Evolutionary conservation across 2,329 filamentous ascomycete genomes (phyloP).

Genomic region (Aspergillus felis): DNA sequence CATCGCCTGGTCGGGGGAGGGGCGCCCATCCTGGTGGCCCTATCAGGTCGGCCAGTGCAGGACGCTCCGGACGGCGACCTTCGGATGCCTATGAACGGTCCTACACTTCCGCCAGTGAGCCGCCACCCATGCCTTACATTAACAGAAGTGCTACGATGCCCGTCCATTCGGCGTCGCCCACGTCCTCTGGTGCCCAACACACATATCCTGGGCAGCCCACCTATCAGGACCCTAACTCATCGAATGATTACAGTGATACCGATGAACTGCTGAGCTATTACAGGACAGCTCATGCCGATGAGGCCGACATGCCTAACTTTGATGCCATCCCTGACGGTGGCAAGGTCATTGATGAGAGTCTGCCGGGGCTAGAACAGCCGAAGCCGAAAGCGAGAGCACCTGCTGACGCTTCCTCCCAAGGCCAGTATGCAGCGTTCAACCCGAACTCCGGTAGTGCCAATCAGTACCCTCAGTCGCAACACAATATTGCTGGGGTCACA

Average conservation of each 20-base stretch:
- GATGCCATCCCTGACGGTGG: slow-evolving; percentile 48
- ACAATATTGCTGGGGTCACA: slow-evolving; percentile 36
- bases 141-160: slow-evolving; percentile 39
- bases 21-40: slow-evolving; percentile 21
- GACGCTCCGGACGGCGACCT: slow-evolving; percentile 14
- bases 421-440: slow-evolving; percentile 36
- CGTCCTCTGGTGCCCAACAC: slow-evolving; percentile 16
- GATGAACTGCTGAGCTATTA: slow-evolving; percentile 49
- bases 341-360: slow-evolving; percentile 27
- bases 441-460: slow-evolving; percentile 24
- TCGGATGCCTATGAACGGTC: slow-evolving; percentile 19
- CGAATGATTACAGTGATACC: slow-evolving; percentile 22
- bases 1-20: slow-evolving; percentile 20
- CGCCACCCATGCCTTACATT: slow-evolving; percentile 27
- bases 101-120: slow-evolving; percentile 23
- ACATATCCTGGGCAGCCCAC: slow-evolving; percentile 34
- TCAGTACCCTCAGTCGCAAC: slow-evolving; percentile 43
- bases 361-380: slow-evolving; percentile 32
- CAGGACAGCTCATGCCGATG: slow-evolving; percentile 44
- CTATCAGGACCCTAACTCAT: slow-evolving; percentile 28
- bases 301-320: slow-evolving; percentile 62
- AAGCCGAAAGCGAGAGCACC: slow-evolving; percentile 24
- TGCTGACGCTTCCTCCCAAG: slow-evolving; percentile 14
- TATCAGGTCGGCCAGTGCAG: slow-evolving; percentile 24
- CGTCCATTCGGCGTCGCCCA: slow-evolving; percentile 13